Evolutionary conservation across 2,329 filamentous ascomycete species (phyloP).

Genomic region (Colletotrichum scovillei): DNA sequence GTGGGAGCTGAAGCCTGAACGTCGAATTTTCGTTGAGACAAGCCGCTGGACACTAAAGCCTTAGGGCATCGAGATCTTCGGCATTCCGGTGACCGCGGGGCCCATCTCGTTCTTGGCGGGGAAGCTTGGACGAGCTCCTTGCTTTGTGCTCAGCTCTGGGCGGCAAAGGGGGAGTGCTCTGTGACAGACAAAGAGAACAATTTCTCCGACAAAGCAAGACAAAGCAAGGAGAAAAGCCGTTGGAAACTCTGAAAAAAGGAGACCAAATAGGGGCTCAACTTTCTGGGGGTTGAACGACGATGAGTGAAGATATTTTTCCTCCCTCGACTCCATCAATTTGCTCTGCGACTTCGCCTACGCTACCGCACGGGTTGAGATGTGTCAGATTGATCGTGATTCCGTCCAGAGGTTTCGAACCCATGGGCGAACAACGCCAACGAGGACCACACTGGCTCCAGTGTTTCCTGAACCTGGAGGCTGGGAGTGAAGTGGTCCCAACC

Average conservation of each 20-base stretch:
- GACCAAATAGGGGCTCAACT: background rate
- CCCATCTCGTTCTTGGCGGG: background rate
- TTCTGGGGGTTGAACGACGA: constrained; percentile 1
- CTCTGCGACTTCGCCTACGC: constrained; percentile 31
- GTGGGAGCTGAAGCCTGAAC: background rate
- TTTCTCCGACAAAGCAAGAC: background rate
- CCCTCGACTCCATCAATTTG: constrained; percentile 24
- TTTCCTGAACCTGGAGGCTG: constrained; percentile 12
- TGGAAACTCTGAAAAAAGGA: background rate
- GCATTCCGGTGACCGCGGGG: background rate
- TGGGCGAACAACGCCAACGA: background rate
- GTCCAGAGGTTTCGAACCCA: constrained; percentile 11
- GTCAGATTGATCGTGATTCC: constrained; percentile 25
- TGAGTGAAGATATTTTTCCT: background rate
- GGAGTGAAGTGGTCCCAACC: constrained; percentile 8
- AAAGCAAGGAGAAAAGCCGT: background rate
- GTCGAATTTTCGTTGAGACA: background rate
- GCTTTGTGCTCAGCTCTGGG: background rate
- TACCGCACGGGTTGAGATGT: constrained; percentile 12
- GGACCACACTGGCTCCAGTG: background rate
- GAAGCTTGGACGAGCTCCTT: background rate
- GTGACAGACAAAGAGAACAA: background rate
- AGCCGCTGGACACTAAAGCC: background rate
- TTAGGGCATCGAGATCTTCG: background rate
- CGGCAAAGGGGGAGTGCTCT: background rate